Conservation (phyloP, 2,329 filamentous ascomycete species). For the Diaporthe humulicola region DNA sequence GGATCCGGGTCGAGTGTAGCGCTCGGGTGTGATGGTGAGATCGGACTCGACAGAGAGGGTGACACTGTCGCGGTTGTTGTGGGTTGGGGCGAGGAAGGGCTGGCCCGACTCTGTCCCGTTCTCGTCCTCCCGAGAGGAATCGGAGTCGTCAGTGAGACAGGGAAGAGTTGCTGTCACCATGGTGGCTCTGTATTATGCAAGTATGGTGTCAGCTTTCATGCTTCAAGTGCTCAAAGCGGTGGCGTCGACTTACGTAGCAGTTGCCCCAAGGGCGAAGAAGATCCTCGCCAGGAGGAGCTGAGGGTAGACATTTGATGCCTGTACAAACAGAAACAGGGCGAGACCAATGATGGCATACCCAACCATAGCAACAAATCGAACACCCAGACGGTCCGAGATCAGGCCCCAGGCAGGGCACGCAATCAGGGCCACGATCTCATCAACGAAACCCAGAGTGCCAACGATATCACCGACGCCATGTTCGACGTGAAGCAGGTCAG, state of each 20-base stretch:
- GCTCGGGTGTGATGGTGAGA: slow-evolving; percentile 79
- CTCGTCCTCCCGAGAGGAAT: slow-evolving; percentile 39
- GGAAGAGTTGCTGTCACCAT: slow-evolving; percentile 98
- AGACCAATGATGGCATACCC: slow-evolving; percentile 88
- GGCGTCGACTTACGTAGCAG: slow-evolving; percentile 75
- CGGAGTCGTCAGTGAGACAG: slow-evolving; percentile 69
- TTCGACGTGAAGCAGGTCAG: slow-evolving; percentile 82
- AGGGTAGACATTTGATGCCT: slow-evolving; percentile 89
- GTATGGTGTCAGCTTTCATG: slow-evolving; percentile 28
- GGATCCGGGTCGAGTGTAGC: slow-evolving; percentile 56
- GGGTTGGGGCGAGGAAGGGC: slow-evolving; percentile 45
- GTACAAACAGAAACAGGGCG: slow-evolving; percentile 84
- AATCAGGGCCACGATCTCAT: slow-evolving; percentile 84
- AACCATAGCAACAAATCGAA: slow-evolving; percentile 78
- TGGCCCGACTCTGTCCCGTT: slow-evolving; percentile 47
- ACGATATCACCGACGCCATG: slow-evolving; percentile 82
- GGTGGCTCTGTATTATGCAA: slow-evolving; percentile 69
- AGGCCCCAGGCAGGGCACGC: slow-evolving; percentile 87
- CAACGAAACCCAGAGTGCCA: slow-evolving; percentile 86
- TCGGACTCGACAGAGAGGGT: slow-evolving; percentile 80
- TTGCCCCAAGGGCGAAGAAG: slow-evolving; percentile 90
- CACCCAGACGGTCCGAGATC: slow-evolving; percentile 81
- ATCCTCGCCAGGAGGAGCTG: slow-evolving; percentile 87
- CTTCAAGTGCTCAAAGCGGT: background rate
- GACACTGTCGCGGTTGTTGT: slow-evolving; percentile 67